Percentiles rank a stretch among this genome's conserved stretches.
These are phyloP conservation scores for Triticum monococcum DNA, from an alignment of 176 grass and related monocot genomes.

Conservation along the genomic window DNA sequence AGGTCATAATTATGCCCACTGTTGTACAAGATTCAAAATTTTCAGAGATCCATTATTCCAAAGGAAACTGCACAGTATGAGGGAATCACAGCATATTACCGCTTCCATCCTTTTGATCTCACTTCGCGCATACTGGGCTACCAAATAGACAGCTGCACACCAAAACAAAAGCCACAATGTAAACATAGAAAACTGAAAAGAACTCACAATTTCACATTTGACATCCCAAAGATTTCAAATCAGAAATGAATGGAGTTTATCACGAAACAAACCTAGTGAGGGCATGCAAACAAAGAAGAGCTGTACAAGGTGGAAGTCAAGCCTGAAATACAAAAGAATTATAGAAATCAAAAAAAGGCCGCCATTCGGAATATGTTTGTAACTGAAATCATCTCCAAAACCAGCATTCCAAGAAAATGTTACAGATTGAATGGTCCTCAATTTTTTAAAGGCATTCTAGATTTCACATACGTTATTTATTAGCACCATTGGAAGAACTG, in stretches of 20 bases:
- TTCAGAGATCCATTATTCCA: neutral
- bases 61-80: neutral
- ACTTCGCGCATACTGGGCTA: conserved; percentile 73
- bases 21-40: conserved; percentile 14
- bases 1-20: neutral
- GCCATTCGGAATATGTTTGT: conserved; percentile 5
- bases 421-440: neutral
- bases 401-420: neutral
- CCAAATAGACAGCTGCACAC: conserved; percentile 74
- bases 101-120: conserved; percentile 94
- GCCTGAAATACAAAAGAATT: conserved; percentile 45
- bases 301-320: conserved; percentile 97
- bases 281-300: conserved; percentile 93
- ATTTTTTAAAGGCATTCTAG: neutral
- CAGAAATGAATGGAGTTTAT: conserved; percentile 8
- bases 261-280: conserved; percentile 67
- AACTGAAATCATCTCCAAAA: conserved; percentile 4
- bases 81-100: conserved; percentile 49
- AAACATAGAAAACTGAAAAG: neutral
- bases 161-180: conserved; percentile 26
- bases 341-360: conserved; percentile 11
- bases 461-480: neutral
- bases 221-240: neutral
- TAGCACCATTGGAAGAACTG: conserved; percentile 1
- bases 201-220: neutral